Percentiles rank a stretch among this genome's conserved stretches.
Evolutionary conservation across 1,284 basidiomycete species (phyloP).

Genomic region (Papiliotrema flavescens): DNA sequence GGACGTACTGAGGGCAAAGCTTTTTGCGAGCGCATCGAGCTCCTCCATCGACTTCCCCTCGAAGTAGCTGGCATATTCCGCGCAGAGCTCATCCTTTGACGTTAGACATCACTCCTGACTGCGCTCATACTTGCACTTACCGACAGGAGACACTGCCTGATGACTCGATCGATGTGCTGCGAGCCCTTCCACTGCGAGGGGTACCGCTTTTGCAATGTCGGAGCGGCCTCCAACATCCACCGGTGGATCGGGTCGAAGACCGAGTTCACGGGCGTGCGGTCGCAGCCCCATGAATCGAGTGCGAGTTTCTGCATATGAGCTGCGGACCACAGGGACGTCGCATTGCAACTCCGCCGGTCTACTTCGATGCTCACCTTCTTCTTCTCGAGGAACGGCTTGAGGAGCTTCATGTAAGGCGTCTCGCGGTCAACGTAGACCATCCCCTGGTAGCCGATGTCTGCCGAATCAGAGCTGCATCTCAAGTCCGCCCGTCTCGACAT

Average conservation of each 20-base stretch:
- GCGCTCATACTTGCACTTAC: constrained; percentile 25
- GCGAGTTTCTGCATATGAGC: constrained; percentile 50
- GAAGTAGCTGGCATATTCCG: constrained; percentile 65
- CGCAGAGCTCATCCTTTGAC: constrained; percentile 55
- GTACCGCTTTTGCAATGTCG: constrained; percentile 41
- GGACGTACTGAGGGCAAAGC: constrained; percentile 48
- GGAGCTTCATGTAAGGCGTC: constrained; percentile 56
- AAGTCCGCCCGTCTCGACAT: constrained; percentile 4
- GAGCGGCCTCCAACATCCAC: constrained; percentile 52
- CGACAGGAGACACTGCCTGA: constrained; percentile 61
- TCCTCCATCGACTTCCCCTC: constrained; percentile 56
- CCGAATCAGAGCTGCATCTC: background rate
- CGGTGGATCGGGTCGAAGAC: constrained; percentile 60
- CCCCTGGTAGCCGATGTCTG: constrained; percentile 72
- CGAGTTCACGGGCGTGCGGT: constrained; percentile 51
- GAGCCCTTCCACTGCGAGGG: constrained; percentile 36
- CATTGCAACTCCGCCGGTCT: constrained; percentile 60
- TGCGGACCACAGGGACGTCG: too few species aligned
- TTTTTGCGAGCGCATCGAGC: constrained; percentile 60
- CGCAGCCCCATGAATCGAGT: constrained; percentile 61
- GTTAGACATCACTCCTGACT: too few species aligned
- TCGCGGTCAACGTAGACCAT: constrained; percentile 67
- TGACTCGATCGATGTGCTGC: constrained; percentile 53
- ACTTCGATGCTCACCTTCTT: constrained; percentile 20
- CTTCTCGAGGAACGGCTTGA: constrained; percentile 29